Conservation (phyloP, 371 early-diverging fungal genomes). For the Sporodiniella umbellata region DNA sequence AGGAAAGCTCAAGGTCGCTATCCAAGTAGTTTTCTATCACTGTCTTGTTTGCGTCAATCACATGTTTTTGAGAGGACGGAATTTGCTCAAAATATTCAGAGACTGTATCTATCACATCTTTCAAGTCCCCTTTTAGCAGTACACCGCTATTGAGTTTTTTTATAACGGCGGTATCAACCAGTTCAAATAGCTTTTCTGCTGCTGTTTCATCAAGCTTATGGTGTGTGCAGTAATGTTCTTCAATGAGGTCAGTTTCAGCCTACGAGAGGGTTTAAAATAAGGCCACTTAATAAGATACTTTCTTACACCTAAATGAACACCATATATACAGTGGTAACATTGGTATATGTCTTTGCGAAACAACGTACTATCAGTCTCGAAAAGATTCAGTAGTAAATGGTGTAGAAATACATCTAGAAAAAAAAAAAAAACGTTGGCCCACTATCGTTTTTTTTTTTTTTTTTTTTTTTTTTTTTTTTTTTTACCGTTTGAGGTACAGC, state of each 20-base stretch:
- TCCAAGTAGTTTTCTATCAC: conserved; percentile 16
- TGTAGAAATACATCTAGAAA: conserved; percentile 36
- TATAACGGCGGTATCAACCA: conserved; percentile 41
- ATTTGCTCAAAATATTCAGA: conserved; percentile 50
- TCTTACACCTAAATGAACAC: conserved; percentile 51
- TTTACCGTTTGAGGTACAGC: conserved; percentile 56
- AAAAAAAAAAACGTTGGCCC: neutral
- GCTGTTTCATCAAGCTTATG: conserved; percentile 50
- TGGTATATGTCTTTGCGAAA: conserved; percentile 54
- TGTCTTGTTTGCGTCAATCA: conserved; percentile 10
- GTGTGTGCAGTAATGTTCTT: conserved; percentile 53
- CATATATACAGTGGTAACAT: conserved; percentile 69
- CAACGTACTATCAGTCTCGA: conserved; percentile 9
- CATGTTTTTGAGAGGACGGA: conserved; percentile 35
- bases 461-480: too few species aligned
- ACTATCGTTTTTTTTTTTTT: too few species aligned
- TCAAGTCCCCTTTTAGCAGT: conserved; percentile 48
- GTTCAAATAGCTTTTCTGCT: conserved; percentile 48
- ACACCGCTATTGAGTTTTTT: conserved; percentile 36
- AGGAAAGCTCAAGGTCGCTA: conserved; percentile 7
- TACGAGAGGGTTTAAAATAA: conserved; percentile 8
- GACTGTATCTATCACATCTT: conserved; percentile 57
- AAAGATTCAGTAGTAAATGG: conserved; percentile 18
- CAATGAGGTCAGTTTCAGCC: conserved; percentile 51
- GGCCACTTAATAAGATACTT: neutral